These are phyloP conservation scores for Globisporangium cylindrosporum DNA, from an alignment of 352 stramenopile genomes.

Conservation along the genomic window DNA sequence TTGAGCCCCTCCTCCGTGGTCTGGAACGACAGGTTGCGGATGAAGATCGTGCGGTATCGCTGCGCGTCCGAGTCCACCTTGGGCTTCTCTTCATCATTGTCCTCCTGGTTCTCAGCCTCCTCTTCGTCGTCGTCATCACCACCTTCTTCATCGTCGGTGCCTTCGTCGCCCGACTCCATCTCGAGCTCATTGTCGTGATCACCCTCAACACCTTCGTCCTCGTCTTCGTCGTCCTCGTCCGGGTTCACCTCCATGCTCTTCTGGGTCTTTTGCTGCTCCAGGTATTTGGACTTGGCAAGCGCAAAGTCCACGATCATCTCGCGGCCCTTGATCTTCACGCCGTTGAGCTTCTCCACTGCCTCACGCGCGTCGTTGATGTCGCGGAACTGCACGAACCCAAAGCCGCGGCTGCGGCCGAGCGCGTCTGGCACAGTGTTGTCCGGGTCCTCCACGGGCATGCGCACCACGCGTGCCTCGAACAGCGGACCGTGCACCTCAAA, in stretches of 20 bases:
- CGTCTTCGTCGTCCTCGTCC: slow-evolving; percentile 36
- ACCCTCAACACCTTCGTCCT: slow-evolving; percentile 34
- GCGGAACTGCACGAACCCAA: slow-evolving; percentile 83
- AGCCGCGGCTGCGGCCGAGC: slow-evolving; percentile 69
- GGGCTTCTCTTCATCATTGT: slow-evolving; percentile 25
- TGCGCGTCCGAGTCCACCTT: slow-evolving; percentile 75
- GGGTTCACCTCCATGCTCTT: slow-evolving; percentile 24
- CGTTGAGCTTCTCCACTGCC: slow-evolving; percentile 76
- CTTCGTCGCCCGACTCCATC: slow-evolving; percentile 46
- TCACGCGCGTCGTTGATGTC: slow-evolving; percentile 54
- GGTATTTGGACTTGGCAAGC: slow-evolving; percentile 74
- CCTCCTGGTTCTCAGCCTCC: slow-evolving; percentile 28
- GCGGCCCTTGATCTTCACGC: slow-evolving; percentile 73
- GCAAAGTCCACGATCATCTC: slow-evolving; percentile 88
- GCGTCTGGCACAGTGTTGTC: slow-evolving; percentile 28
- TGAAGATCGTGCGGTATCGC: slow-evolving; percentile 77
- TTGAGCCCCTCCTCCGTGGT: slow-evolving; percentile 67
- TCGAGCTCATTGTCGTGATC: slow-evolving; percentile 42
- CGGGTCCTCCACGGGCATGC: slow-evolving; percentile 60
- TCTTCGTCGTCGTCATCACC: slow-evolving; percentile 26
- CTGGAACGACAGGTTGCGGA: slow-evolving; percentile 86
- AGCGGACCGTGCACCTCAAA: slow-evolving; percentile 66
- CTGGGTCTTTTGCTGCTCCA: slow-evolving; percentile 62
- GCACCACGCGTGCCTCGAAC: slow-evolving; percentile 71
- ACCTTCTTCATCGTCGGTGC: slow-evolving; percentile 25